A percentile compares a stretch with the other conserved stretches of the same genome.
Evolutionary conservation across 306 rosid species (phyloP).

Genomic region (Cucumis hystrix): DNA sequence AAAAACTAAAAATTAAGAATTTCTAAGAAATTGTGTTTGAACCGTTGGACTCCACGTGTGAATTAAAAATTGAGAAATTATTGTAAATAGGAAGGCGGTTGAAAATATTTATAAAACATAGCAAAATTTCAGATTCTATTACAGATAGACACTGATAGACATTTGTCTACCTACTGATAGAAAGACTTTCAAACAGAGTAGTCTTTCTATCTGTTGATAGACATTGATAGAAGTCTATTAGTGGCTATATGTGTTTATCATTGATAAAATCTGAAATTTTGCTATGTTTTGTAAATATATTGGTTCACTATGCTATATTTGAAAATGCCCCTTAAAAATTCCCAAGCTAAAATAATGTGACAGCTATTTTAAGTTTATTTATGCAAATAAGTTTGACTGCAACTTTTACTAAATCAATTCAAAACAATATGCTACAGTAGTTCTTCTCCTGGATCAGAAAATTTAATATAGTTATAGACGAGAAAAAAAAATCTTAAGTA

Average conservation of each 20-base stretch:
- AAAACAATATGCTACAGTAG: background rate
- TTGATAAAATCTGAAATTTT: too few relatives aligned
- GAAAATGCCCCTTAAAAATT: background rate
- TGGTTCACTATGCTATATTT: too few relatives aligned
- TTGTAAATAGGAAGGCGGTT: too few relatives aligned
- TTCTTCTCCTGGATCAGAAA: background rate
- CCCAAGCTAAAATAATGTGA: background rate
- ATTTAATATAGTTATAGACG: background rate
- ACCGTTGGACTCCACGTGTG: background rate
- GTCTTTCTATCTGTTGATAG: too few relatives aligned
- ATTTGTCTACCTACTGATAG: too few relatives aligned
- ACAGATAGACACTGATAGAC: too few relatives aligned
- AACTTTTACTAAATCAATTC: background rate
- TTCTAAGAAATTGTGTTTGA: background rate
- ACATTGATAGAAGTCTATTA: too few relatives aligned
- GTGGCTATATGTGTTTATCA: too few relatives aligned
- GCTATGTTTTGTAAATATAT: too few relatives aligned
- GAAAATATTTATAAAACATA: too few relatives aligned
- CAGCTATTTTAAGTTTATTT: background rate
- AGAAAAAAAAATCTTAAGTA: background rate
- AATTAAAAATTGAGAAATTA: background rate
- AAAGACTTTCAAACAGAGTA: too few relatives aligned
- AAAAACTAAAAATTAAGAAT: background rate
- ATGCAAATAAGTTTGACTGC: background rate
- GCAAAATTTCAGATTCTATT: too few relatives aligned